Base-by-base conservation (phyloP, 148 eudicot genomes). In the Silene latifolia region DNA sequence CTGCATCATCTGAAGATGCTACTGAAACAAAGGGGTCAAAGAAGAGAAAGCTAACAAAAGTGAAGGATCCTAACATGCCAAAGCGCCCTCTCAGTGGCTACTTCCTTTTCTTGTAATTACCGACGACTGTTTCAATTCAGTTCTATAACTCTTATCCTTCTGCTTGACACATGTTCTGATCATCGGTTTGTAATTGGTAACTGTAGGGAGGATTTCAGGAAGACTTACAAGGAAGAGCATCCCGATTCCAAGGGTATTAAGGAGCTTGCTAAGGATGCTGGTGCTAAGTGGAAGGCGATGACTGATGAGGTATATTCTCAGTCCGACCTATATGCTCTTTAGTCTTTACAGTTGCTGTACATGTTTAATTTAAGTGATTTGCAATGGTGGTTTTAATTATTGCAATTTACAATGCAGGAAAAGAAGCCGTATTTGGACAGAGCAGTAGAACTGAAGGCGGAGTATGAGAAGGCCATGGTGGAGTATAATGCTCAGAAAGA, bases 241-340 rank as follows among this genome's bases (percentile, higher is more conserved):
- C 97, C 97, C 21, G 92, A 86, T 15, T 80, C 83, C 75, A 92
- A 89, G 85, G 89, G 84, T 62, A 90, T 85, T 58, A 69, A 91
- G 35, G 73, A 51, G 88, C 87, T 89, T 83, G 93, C 92, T 4
- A 93, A 90, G 76, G 98, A 87, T 59, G 96, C 90, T 79, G 98
- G 96, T 72, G 92, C 83, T 76, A 93, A 85, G 67, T 94, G 98
- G 98, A 91, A 85, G 72, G 80, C 93, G 44, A 21, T 94, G 92
- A 86, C 88, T 63, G 93, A 89, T 48, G 97, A 91, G 82, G 98
- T 94, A 68, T 78, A 87, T 74, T 19, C 13, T 57, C 6, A 29
- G 65, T 13, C 39, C 0, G 3, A 12, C 27, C 13, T 4, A 25
- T 5, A 5, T 27, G 15, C 25, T 8, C 25, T 59, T 46, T 46